Evolutionary conservation across 2,329 filamentous ascomycete species (phyloP).

Genomic region (Elsinoe fawcettii): DNA sequence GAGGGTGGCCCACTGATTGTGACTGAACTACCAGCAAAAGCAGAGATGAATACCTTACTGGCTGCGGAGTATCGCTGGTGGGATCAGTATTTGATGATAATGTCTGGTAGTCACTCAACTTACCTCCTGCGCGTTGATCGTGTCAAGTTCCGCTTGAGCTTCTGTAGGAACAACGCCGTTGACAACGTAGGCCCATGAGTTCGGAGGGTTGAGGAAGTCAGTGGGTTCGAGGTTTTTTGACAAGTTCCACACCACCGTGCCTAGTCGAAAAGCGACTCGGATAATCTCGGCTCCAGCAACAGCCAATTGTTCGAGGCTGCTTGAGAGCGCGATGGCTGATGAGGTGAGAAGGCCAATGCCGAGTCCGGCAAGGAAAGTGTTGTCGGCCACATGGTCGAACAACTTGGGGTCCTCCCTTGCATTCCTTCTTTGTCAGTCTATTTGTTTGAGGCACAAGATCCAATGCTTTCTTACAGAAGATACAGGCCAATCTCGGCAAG

Average conservation of each 20-base stretch:
- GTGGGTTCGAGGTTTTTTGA: slow-evolving; percentile 33
- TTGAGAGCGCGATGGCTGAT: slow-evolving; percentile 37
- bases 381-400: too few relatives aligned
- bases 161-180: slow-evolving; percentile 27
- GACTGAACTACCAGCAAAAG: slow-evolving; percentile 24
- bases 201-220: slow-evolving; percentile 30
- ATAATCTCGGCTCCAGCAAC: slow-evolving; percentile 37
- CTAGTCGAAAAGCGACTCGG: slow-evolving; percentile 41
- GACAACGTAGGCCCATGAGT: slow-evolving; percentile 40
- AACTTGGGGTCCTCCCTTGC: too few relatives aligned
- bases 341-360: slow-evolving; percentile 41
- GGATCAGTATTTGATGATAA: not conserved
- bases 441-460: not conserved
- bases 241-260: slow-evolving; percentile 37
- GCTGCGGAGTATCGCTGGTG: slow-evolving; percentile 18
- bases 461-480: slow-evolving; percentile 13
- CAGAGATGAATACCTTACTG: slow-evolving; percentile 26
- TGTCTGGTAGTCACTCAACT: not conserved
- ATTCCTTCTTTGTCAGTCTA: too few relatives aligned
- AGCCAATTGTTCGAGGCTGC: slow-evolving; percentile 34
- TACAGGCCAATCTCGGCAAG: slow-evolving; percentile 19
- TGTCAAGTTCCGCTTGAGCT: slow-evolving; percentile 36
- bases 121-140: slow-evolving; percentile 25
- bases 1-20: slow-evolving; percentile 29
- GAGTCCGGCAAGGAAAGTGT: slow-evolving; percentile 34